Evolutionary conservation across 73 alveolate genomes (phyloP).

Genomic region (Halteria grandinella): DNA sequence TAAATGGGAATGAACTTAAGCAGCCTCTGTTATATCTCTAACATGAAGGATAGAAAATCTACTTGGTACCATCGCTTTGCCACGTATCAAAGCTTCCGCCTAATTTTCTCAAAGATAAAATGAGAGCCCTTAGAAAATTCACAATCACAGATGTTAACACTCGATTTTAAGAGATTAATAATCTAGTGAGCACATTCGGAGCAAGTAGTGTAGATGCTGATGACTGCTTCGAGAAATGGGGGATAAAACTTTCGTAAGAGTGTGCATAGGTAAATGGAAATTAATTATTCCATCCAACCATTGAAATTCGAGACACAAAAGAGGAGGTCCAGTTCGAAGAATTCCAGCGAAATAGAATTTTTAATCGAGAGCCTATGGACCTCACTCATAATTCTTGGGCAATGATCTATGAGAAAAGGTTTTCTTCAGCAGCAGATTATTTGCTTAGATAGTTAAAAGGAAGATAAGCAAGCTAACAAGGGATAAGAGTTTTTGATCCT

Average conservation of each 20-base stretch:
- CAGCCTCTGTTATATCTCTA: conserved; percentile 45
- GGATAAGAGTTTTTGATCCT: no score
- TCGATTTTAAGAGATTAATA: conserved; percentile 2
- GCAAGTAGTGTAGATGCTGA: not conserved
- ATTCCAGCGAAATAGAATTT: no score
- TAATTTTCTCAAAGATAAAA: conserved; percentile 61
- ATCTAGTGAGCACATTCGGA: conserved; percentile 5
- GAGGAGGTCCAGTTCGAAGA: no score
- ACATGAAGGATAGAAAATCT: conserved; percentile 37
- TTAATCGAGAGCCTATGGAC: no score
- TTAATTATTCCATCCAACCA: no score
- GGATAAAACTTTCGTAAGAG: conserved; percentile 1
- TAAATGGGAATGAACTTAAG: conserved; percentile 39
- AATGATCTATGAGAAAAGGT: no score
- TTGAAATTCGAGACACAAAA: no score
- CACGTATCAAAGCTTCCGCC: conserved; percentile 86
- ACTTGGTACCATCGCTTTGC: conserved; percentile 89
- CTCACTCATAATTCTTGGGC: no score
- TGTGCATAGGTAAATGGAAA: no score
- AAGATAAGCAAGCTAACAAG: no score
- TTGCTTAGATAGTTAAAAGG: no score
- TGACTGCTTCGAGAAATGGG: conserved; percentile 37
- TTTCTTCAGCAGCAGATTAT: no score
- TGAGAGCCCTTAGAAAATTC: conserved; percentile 34
- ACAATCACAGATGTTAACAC: conserved; percentile 5